These are phyloP conservation scores for Trichothecium roseum DNA, from an alignment of 2,329 filamentous ascomycete genomes.

Conservation along the genomic window DNA sequence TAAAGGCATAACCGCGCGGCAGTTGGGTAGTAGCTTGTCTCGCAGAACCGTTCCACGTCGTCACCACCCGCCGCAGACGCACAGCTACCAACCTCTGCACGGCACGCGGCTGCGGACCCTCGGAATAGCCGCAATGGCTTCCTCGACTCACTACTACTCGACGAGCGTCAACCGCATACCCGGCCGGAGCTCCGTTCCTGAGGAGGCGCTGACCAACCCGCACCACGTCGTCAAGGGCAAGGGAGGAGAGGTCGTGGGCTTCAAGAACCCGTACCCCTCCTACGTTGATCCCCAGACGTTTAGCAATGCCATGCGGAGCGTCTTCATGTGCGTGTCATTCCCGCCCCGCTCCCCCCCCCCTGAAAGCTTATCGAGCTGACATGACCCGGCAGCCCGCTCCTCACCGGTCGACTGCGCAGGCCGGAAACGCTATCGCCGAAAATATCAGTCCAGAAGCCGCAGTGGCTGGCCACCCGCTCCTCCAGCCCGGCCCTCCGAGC, in stretches of 20 bases:
- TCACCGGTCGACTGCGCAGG: slow-evolving; percentile 25
- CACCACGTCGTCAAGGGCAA: slow-evolving; percentile 33
- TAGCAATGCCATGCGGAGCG: slow-evolving; percentile 25
- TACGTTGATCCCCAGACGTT: slow-evolving; percentile 15
- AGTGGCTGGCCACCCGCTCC: slow-evolving; percentile 50
- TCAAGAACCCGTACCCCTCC: slow-evolving; percentile 43
- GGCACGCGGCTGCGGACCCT: not conserved
- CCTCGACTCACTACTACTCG: slow-evolving; percentile 3
- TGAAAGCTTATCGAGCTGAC: slow-evolving; percentile 20
- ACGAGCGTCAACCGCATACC: slow-evolving; percentile 23
- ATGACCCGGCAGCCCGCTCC: slow-evolving; percentile 18
- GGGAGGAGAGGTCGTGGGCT: slow-evolving; percentile 27
- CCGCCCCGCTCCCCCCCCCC: slow-evolving; percentile 17
- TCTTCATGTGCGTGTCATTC: not conserved
- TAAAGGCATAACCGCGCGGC: not conserved
- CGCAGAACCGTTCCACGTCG: not conserved
- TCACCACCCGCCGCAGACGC: not conserved
- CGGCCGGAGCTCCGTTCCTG: slow-evolving; percentile 22
- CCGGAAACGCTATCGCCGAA: slow-evolving; percentile 57
- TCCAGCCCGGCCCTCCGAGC: slow-evolving; percentile 49
- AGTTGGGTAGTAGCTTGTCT: not conserved
- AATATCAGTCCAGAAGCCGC: slow-evolving; percentile 55
- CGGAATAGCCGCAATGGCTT: not conserved
- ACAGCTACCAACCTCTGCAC: not conserved
- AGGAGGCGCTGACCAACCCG: slow-evolving; percentile 31